Evolutionary conservation across 179 eudicot species (phyloP).

Genomic region (Drosera spatulata): DNA sequence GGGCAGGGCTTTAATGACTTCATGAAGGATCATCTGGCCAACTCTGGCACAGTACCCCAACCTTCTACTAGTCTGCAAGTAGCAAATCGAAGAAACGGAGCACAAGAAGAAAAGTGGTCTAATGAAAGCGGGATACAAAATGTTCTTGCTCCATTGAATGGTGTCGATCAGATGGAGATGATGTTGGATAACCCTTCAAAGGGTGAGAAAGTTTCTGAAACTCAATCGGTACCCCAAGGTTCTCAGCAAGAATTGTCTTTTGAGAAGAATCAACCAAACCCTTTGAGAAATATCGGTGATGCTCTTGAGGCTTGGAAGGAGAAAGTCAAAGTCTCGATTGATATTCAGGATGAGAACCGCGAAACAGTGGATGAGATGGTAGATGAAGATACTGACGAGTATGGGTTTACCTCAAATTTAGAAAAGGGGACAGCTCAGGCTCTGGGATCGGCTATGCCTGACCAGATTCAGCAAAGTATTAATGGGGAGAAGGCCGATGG

Average conservation of each 20-base stretch:
- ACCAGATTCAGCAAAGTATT: constrained; percentile 52
- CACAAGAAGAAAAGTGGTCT: constrained; percentile 47
- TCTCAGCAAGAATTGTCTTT: constrained; percentile 42
- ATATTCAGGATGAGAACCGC: constrained; percentile 32
- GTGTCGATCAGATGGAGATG: constrained; percentile 41
- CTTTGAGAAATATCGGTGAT: constrained; percentile 72
- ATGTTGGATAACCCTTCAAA: constrained; percentile 45
- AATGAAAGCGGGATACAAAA: constrained; percentile 33
- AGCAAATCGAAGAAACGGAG: constrained; percentile 22
- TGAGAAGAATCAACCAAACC: constrained; percentile 69
- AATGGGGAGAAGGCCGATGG: constrained; percentile 38
- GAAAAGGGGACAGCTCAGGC: constrained; percentile 89
- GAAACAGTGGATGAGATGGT: constrained; percentile 39
- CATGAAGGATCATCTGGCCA: constrained; percentile 19
- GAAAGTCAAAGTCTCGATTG: constrained; percentile 71
- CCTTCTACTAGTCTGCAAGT: constrained; percentile 26
- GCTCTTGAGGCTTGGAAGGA: constrained; percentile 98
- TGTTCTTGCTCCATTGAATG: constrained; percentile 50
- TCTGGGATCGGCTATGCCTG: constrained; percentile 79
- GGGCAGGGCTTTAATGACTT: constrained; percentile 22
- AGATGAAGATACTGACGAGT: constrained; percentile 63
- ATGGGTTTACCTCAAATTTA: constrained; percentile 62
- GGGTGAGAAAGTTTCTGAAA: constrained; percentile 42
- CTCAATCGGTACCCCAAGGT: constrained; percentile 29
- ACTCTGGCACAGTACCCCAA: constrained; percentile 36